Percentiles rank a stretch among this genome's conserved stretches.
Evolutionary conservation across 1,284 basidiomycete genomes (phyloP).

Genomic region (Vanrija sp.): DNA sequence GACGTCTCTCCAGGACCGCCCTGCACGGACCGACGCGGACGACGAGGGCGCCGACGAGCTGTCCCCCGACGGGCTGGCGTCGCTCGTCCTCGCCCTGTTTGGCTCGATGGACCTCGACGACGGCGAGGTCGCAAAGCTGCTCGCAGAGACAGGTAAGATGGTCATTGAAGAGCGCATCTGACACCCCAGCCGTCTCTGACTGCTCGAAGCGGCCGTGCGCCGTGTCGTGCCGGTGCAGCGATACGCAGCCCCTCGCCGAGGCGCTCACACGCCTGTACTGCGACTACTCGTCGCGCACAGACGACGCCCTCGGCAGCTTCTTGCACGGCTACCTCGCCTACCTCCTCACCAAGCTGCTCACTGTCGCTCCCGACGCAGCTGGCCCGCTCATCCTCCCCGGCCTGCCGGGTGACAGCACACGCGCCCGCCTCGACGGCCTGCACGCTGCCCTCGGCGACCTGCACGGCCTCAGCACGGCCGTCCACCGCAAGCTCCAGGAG

Average conservation of each 20-base stretch:
- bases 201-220: constrained; percentile 13
- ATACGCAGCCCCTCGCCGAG: background rate
- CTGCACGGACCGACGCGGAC: background rate
- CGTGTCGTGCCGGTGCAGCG: constrained; percentile 4
- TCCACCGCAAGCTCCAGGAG: background rate
- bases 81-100: constrained; percentile 3
- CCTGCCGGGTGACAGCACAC: background rate
- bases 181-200: constrained; percentile 1
- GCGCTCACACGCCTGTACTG: constrained; percentile 5
- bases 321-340: constrained; percentile 11
- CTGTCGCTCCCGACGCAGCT: background rate
- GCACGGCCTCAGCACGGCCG: background rate
- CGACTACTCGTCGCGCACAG: background rate
- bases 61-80: background rate
- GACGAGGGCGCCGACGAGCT: background rate
- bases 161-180: background rate
- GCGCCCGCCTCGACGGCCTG: background rate
- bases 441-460: background rate
- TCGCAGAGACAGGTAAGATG: constrained; percentile 1
- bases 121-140: background rate
- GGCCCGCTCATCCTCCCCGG: background rate
- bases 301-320: background rate
- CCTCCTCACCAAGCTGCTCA: constrained; percentile 8
- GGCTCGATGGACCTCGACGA: background rate
- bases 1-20: background rate